These are phyloP conservation scores for Fusarium proliferatum DNA, from an alignment of 2,329 filamentous ascomycete species.

Conservation along the genomic window DNA sequence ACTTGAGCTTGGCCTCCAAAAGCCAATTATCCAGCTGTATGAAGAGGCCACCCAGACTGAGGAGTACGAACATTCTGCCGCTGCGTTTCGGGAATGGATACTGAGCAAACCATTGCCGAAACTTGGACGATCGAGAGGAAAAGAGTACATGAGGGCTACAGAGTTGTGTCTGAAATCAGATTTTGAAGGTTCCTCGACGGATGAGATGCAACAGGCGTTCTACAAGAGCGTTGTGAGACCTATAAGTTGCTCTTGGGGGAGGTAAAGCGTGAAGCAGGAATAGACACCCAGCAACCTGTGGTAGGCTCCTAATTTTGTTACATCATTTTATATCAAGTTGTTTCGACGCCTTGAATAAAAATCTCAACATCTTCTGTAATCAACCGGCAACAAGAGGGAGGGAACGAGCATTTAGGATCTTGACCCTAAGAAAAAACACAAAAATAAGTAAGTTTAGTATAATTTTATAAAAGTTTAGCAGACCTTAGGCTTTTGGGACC, in stretches of 20 bases:
- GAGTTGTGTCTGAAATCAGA: neutral
- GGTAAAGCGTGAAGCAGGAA: neutral
- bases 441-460: rapidly evolving
- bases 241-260: neutral
- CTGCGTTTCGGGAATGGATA: neutral
- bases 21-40: neutral
- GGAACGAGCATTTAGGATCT: neutral
- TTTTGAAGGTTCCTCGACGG: rapidly evolving
- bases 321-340: rapidly evolving
- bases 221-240: neutral
- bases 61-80: neutral
- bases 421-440: rapidly evolving
- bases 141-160: neutral
- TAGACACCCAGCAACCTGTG: no score
- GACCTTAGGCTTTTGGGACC: neutral
- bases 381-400: no score
- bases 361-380: neutral
- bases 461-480: rapidly evolving
- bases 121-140: neutral
- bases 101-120: neutral
- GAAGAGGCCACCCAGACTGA: neutral
- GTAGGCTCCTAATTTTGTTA: neutral
- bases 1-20: rapidly evolving
- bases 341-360: neutral
- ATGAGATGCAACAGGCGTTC: neutral